phyloP scores from a whole-genome alignment of 2,329 filamentous ascomycete species.

The Sporothrix pallida region DNA sequence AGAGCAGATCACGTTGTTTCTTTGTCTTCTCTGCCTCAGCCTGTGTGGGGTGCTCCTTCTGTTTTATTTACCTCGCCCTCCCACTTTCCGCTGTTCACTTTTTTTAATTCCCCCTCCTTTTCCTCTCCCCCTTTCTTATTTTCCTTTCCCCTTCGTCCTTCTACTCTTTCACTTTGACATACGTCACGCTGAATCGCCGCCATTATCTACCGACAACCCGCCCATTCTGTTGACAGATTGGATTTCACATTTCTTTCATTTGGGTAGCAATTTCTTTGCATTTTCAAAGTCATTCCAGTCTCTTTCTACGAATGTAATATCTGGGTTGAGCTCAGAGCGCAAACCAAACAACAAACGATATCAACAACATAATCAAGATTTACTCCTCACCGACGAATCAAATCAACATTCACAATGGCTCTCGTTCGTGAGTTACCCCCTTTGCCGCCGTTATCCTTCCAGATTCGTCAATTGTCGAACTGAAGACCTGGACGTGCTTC shows the following conservation, averaged over 20 bases:
- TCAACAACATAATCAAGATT: slow-evolving; percentile 7
- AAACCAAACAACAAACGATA: not conserved
- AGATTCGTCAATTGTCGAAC: too few relatives aligned
- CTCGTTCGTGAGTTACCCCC: slow-evolving; percentile 18
- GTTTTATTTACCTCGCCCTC: slow-evolving; percentile 24
- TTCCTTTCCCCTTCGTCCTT: not conserved
- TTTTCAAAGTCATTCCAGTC: not conserved
- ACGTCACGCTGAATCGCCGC: slow-evolving; percentile 17
- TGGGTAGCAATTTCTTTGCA: not conserved
- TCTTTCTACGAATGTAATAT: not conserved
- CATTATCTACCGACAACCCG: slow-evolving; percentile 9
- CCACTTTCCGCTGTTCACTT: not conserved
- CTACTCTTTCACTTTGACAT: not conserved
- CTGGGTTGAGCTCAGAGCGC: not conserved
- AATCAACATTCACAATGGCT: slow-evolving; percentile 16
- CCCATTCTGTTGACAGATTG: slow-evolving; percentile 22
- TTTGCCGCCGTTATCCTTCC: too few relatives aligned
- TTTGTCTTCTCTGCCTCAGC: slow-evolving; percentile 26
- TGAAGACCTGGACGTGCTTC: too few relatives aligned
- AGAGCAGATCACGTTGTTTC: slow-evolving; percentile 26
- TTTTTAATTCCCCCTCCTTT: slow-evolving; percentile 1
- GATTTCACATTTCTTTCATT: slow-evolving; percentile 1
- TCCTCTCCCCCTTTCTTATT: not conserved
- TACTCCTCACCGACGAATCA: not conserved
- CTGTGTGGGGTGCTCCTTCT: slow-evolving; percentile 20